A percentile compares a stretch with the other conserved stretches of the same genome.
phyloP scores from a whole-genome alignment of 768 basidiomycete genomes.

The Suillus spraguei region DNA sequence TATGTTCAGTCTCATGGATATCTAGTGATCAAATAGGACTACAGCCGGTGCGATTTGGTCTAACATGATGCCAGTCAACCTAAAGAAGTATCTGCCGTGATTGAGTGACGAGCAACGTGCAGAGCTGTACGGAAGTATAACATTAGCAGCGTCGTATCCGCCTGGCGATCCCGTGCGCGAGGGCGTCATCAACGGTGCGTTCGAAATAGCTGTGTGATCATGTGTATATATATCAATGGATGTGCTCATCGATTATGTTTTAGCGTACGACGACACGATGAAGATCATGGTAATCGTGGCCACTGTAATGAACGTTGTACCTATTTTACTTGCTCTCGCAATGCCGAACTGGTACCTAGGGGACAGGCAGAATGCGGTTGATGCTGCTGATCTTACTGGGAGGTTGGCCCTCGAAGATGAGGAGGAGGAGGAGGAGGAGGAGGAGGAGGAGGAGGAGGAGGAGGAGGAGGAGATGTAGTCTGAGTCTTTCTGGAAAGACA shows the following conservation, averaged over 20 bases:
- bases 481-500: background rate
- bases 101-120: conserved; percentile 44
- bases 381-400: conserved; percentile 34
- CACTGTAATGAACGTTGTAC: conserved; percentile 54
- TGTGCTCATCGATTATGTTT: background rate
- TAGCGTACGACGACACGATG: conserved; percentile 61
- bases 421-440: background rate
- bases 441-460: background rate
- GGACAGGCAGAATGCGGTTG: conserved; percentile 71
- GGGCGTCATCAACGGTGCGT: conserved; percentile 59
- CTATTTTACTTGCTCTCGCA: conserved; percentile 57
- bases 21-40: background rate
- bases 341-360: conserved; percentile 72
- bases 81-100: conserved; percentile 56
- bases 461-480: background rate
- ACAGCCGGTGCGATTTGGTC: conserved; percentile 69
- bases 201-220: background rate
- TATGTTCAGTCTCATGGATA: too few species aligned
- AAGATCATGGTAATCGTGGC: conserved; percentile 56
- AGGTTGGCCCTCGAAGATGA: conserved; percentile 8
- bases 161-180: conserved; percentile 60
- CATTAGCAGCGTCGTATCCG: conserved; percentile 47
- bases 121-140: conserved; percentile 58
- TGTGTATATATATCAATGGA: background rate
- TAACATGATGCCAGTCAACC: conserved; percentile 62